Evolutionary conservation across 768 basidiomycete genomes (phyloP), one percentile per base, ranked within the genome.

Genomic region (Austroboletus eburneus): DNA sequence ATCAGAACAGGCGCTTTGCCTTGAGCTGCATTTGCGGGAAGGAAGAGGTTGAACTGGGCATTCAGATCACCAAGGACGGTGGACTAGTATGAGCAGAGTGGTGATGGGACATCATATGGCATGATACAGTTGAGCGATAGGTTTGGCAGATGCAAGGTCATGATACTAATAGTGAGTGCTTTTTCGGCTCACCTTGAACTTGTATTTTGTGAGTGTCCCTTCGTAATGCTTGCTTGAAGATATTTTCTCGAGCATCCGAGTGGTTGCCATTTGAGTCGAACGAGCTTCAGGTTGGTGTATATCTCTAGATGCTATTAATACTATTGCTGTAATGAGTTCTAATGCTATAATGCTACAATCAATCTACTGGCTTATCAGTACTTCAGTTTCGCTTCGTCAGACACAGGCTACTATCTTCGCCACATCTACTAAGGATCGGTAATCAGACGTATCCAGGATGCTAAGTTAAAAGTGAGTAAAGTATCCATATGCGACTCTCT

Each of bases 1-100:
- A 88, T 75, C 8, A 99, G 70, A 2, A 97, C 70, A 0, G 81
- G 82, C 3, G 79, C 82, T 69, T 52, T 79, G 74, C 57, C 83
- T 78, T 33, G 65, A 21, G 64, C 52, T 1, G 82, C 76, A 41
- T 78, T 75, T 10, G 72, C 70, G 2, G 96, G 95, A 6, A 97
- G 58, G 69, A 89, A 99, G 54, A 98, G 68, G 66, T 97, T 97
- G 76, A 98, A 91, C 38, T 81, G 73, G 6, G 94, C 77, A 48
- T 75, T 63, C 13, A 82, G 73, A 39, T 79, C 83, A 29, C 89
- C 89, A 8, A 87, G 79, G 3, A 74, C 80, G 29, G 71, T 69
- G 35, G 87, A 88, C 90, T 91, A n/a, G n/a, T n/a, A n/a, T n/a
- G n/a, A n/a, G 55, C 8, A 9, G 16, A 29, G 30, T 20, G 7